Evolutionary conservation across 2,329 filamentous ascomycete genomes (phyloP).

Genomic region (Fusarium buharicum): DNA sequence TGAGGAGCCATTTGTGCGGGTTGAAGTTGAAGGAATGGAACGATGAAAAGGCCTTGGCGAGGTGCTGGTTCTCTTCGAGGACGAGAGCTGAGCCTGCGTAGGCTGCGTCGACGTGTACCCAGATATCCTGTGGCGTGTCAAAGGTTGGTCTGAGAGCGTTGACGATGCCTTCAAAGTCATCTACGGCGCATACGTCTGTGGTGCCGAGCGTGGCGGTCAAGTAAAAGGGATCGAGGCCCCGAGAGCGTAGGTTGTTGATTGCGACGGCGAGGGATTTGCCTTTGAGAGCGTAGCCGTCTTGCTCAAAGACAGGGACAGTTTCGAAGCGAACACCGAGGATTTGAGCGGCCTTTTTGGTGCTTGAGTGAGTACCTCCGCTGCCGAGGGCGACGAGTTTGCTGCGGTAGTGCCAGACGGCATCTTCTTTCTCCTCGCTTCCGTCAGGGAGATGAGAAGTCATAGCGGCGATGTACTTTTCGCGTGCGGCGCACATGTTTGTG

Average conservation of each 20-base stretch:
- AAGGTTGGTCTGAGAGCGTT: constrained; percentile 52
- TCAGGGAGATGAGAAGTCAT: constrained; percentile 62
- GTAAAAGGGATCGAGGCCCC: constrained; percentile 85
- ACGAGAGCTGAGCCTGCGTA: constrained; percentile 90
- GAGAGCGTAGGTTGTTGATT: constrained; percentile 71
- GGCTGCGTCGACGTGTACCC: constrained; percentile 94
- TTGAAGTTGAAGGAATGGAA: constrained; percentile 96
- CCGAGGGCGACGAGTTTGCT: constrained; percentile 78
- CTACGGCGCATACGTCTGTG: constrained; percentile 87
- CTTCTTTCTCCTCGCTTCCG: constrained; percentile 73
- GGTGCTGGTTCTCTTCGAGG: constrained; percentile 80
- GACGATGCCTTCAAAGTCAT: constrained; percentile 79
- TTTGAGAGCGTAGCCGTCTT: constrained; percentile 76
- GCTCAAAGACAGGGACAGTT: constrained; percentile 70
- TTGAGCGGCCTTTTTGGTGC: constrained; percentile 86
- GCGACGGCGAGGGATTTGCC: constrained; percentile 68
- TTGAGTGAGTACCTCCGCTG: constrained; percentile 82
- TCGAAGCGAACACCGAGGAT: constrained; percentile 87
- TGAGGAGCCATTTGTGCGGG: constrained; percentile 97
- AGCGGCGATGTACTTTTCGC: constrained; percentile 78
- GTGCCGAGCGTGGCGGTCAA: constrained; percentile 86
- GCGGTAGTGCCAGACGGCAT: constrained; percentile 68
- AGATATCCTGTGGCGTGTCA: constrained; percentile 65
- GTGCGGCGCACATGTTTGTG: constrained; percentile 86
- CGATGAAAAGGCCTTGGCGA: constrained; percentile 67